Evolutionary conservation across 179 eudicot species (phyloP).

Genomic region (Pouteria campechiana): DNA sequence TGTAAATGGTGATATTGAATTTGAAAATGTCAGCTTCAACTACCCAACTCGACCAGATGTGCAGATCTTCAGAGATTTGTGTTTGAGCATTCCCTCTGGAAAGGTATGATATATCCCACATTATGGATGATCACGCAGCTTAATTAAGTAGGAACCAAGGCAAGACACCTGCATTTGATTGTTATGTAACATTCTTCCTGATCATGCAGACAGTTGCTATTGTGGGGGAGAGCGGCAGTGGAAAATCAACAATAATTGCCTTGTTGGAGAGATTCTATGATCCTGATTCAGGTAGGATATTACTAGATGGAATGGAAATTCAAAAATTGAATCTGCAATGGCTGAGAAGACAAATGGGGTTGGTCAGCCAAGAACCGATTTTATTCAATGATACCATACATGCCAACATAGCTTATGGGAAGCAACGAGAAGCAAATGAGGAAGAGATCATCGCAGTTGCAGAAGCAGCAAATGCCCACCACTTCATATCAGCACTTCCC

Average conservation of each 20-base stretch:
- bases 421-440: slow-evolving; percentile 10
- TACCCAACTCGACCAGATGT: slow-evolving; percentile 26
- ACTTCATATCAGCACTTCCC: slow-evolving; percentile 22
- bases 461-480: slow-evolving; percentile 22
- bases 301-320: slow-evolving; percentile 21
- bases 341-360: slow-evolving; percentile 37
- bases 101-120: too few relatives aligned
- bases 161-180: too few relatives aligned
- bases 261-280: slow-evolving; percentile 33
- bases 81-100: slow-evolving; percentile 28
- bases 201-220: slow-evolving; percentile 33
- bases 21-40: slow-evolving; percentile 23
- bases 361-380: slow-evolving; percentile 37
- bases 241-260: slow-evolving; percentile 31
- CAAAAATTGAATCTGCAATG: slow-evolving; percentile 17
- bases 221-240: slow-evolving; percentile 43
- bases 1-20: slow-evolving; percentile 21
- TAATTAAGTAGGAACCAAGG: too few relatives aligned
- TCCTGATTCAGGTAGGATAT: slow-evolving; percentile 22
- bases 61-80: slow-evolving; percentile 27
- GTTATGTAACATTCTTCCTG: too few relatives aligned
- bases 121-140: too few relatives aligned
- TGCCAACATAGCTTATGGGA: slow-evolving; percentile 28
- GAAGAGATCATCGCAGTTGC: slow-evolving; percentile 21
- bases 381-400: slow-evolving; percentile 34